Conservation (phyloP, 768 basidiomycete species). For the Trametes maxima region DNA sequence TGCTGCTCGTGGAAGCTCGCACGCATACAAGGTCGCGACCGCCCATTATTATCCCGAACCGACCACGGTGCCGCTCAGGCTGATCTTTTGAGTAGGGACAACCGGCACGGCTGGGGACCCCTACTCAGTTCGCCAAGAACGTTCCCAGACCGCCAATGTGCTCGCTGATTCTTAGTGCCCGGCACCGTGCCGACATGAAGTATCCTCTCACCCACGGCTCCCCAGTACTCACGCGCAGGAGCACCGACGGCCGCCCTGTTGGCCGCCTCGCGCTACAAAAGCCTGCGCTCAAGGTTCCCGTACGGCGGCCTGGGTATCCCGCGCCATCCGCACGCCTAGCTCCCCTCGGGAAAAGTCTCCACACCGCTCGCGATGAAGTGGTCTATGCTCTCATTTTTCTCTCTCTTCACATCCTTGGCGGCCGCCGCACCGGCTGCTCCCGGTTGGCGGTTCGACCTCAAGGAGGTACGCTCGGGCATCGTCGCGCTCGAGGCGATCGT, state of each 20-base stretch:
- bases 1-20: not conserved
- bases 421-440: conserved; percentile 1
- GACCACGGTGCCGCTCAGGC: not conserved
- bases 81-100: not conserved
- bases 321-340: not conserved
- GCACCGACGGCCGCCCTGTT: not conserved
- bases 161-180: not conserved
- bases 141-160: not conserved
- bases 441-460: conserved; percentile 32
- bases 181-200: conserved; percentile 8
- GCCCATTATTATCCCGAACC: not conserved
- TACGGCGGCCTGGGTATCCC: conserved; percentile 3
- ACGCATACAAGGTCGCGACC: not conserved
- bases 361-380: conserved; percentile 8
- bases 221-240: conserved; percentile 1
- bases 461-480: conserved; percentile 72
- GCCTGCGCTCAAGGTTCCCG: conserved; percentile 1
- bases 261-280: conserved; percentile 7
- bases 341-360: not conserved
- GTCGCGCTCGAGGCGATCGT: conserved; percentile 76
- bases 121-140: not conserved
- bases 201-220: conserved; percentile 9
- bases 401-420: not conserved
- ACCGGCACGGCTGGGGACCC: conserved; percentile 11
- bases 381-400: conserved; percentile 1